These are phyloP conservation scores for Limonium bicolor DNA, from an alignment of 148 eudicot species.

Conservation along the genomic window DNA sequence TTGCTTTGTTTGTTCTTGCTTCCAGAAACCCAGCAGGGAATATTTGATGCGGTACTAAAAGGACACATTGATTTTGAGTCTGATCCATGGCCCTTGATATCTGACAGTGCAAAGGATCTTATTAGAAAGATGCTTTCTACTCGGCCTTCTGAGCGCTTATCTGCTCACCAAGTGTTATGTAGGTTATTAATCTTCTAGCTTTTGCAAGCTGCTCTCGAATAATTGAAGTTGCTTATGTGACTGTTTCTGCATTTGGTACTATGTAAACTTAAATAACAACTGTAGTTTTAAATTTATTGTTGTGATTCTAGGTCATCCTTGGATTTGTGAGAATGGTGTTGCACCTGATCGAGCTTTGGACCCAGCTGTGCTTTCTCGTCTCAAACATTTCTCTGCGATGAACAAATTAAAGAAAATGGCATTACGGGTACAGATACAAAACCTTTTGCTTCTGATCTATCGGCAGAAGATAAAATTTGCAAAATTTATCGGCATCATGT, in stretches of 20 bases:
- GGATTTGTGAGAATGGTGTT: conserved; percentile 97
- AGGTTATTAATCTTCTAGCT: conserved; percentile 13
- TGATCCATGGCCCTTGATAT: conserved; percentile 94
- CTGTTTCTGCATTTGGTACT: too few relatives aligned
- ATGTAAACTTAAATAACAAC: background rate
- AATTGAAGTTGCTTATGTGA: too few relatives aligned
- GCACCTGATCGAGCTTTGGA: conserved; percentile 90
- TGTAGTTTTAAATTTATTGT: background rate
- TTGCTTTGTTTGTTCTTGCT: conserved; percentile 4
- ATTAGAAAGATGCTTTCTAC: conserved; percentile 77
- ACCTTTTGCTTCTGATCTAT: background rate
- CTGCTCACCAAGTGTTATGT: conserved; percentile 96
- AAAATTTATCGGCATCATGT: background rate
- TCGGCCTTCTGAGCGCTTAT: conserved; percentile 49
- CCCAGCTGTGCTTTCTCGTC: conserved; percentile 90
- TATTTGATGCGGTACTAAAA: conserved; percentile 86
- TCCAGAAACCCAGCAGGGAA: conserved; percentile 93
- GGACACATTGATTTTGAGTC: conserved; percentile 89
- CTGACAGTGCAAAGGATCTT: conserved; percentile 89
- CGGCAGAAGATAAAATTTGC: background rate
- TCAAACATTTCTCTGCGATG: conserved; percentile 93
- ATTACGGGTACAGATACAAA: conserved; percentile 50
- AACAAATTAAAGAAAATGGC: conserved; percentile 97
- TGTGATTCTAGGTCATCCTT: conserved; percentile 70
- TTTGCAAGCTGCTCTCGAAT: background rate